A percentile compares a stretch with the other conserved stretches of the same genome.
phyloP scores from a whole-genome alignment of 2,329 filamentous ascomycete genomes.

The Bipolaris victoriae region DNA sequence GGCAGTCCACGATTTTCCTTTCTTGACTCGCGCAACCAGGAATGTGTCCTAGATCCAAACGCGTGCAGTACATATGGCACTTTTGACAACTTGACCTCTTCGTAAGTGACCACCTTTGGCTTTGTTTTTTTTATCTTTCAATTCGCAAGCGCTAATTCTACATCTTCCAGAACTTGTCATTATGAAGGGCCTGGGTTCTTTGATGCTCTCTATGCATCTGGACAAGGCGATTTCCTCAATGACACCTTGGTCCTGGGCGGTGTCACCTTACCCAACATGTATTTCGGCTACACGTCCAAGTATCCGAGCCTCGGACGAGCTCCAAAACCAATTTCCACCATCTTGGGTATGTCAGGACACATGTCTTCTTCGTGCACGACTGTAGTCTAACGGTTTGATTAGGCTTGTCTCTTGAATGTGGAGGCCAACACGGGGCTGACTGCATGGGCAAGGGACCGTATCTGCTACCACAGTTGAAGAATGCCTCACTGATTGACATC shows the following conservation, averaged over 20 bases:
- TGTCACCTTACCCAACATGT: not conserved
- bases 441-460: not conserved
- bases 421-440: not conserved
- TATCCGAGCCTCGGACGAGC: not conserved
- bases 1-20: not conserved
- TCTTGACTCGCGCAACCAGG: not conserved
- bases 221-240: not conserved
- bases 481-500: not conserved
- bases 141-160: not conserved
- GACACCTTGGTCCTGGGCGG: conserved; percentile 3
- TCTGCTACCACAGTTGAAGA: not conserved
- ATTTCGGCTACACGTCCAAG: not conserved
- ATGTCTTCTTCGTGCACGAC: not conserved
- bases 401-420: not conserved
- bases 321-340: not conserved
- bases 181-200: not conserved
- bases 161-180: not conserved
- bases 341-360: not conserved
- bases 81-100: not conserved
- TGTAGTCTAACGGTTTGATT: not conserved
- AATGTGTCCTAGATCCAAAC: not conserved
- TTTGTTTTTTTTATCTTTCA: too few relatives aligned
- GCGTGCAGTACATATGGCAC: conserved; percentile 1
- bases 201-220: not conserved
- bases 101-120: not conserved